Conservation (phyloP, 192 early-diverging fungal species). For the Podila epicladia region DNA sequence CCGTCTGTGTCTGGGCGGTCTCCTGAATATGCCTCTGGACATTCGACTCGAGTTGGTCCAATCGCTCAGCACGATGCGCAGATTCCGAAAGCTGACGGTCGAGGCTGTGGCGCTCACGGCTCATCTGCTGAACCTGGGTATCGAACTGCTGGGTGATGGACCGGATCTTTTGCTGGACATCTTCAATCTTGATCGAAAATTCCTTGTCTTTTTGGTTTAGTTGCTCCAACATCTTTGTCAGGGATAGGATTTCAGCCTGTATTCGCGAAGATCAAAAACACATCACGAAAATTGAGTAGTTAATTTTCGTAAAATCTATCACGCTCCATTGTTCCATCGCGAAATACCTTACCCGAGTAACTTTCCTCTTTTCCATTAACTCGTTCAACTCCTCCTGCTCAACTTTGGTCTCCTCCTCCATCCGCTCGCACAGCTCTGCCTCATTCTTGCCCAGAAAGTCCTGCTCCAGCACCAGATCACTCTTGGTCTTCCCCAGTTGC, state of each 20-base stretch:
- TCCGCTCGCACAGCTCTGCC: constrained; percentile 20
- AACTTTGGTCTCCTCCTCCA: constrained; percentile 28
- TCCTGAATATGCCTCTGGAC: constrained; percentile 10
- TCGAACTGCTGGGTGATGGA: constrained; percentile 24
- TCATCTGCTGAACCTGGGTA: constrained; percentile 16
- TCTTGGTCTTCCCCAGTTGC: constrained; percentile 19
- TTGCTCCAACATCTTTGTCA: constrained; percentile 15
- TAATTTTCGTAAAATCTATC: not conserved
- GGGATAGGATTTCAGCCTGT: constrained; percentile 31
- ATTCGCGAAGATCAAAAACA: not conserved
- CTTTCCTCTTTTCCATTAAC: constrained; percentile 19
- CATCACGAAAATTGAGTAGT: too few relatives aligned
- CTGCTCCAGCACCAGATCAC: constrained; percentile 20
- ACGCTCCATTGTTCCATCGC: not conserved
- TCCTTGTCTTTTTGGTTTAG: constrained; percentile 22
- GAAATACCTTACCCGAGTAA: constrained; percentile 12
- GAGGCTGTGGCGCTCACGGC: constrained; percentile 16
- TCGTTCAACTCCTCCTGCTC: constrained; percentile 36
- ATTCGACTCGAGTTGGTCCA: constrained; percentile 22
- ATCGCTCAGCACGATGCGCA: not conserved
- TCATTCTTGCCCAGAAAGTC: constrained; percentile 33
- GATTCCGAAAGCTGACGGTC: constrained; percentile 18
- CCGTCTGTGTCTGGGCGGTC: not conserved
- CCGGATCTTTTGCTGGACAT: constrained; percentile 21
- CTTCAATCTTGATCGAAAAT: constrained; percentile 2